phyloP scores from a whole-genome alignment of 345 rosid species.

The Syzygium grande region DNA sequence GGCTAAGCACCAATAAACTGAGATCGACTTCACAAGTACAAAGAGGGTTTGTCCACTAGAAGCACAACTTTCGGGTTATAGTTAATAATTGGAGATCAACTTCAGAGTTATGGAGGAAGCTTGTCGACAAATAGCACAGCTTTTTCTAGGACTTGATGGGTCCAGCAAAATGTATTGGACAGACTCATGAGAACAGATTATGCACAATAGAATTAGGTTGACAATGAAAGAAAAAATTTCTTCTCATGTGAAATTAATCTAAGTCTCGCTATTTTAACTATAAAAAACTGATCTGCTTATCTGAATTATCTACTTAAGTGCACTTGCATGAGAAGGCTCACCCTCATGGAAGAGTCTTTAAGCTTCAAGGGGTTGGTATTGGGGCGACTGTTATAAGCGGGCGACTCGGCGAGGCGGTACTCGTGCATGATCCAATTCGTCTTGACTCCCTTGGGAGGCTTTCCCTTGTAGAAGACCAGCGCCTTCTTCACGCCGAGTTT shows the following conservation, averaged over 20 bases:
- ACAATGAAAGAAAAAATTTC: background rate
- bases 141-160: background rate
- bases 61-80: background rate
- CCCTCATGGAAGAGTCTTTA: conserved; percentile 91
- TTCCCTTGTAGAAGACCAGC: conserved; percentile 90
- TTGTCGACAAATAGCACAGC: background rate
- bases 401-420: conserved; percentile 59
- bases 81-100: background rate
- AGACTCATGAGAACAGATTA: background rate
- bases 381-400: conserved; percentile 7
- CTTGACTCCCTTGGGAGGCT: conserved; percentile 87
- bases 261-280: background rate
- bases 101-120: background rate
- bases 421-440: conserved; percentile 99
- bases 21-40: background rate
- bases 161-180: background rate
- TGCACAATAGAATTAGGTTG: background rate
- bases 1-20: background rate
- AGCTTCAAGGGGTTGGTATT: conserved; percentile 23
- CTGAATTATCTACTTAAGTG: background rate
- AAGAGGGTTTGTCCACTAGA: background rate
- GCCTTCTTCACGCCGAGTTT: conserved; percentile 93
- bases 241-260: background rate
- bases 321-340: conserved; percentile 8
- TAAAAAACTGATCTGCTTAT: background rate